Evolutionary conservation across 257 asterid genomes (phyloP), one percentile per base, ranked within the genome.

Genomic region (Ajuga chamaepitys): DNA sequence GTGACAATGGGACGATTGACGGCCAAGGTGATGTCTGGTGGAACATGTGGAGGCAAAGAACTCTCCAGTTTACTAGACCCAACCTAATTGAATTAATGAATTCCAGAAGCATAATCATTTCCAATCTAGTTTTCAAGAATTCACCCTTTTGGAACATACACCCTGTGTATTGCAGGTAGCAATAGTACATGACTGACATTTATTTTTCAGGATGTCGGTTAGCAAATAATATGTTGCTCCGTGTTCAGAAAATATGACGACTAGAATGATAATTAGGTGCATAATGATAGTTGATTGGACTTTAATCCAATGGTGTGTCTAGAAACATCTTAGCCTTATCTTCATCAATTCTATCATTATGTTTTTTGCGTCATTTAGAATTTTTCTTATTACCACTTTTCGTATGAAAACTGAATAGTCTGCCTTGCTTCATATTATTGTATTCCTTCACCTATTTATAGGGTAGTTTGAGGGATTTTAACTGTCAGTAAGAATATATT

Each of bases 11-110:
- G 44, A 87, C 93, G 5, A 87, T 87, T 59, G 93, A 87, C 14
- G 95, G 93, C 35, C 88, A 85, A 67, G 95, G 95, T 59, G 81
- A 67, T 1, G 55, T 81, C 28, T 87, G 95, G 95, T 87, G 95
- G 95, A 76, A 83, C 68, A 75, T 78, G 86, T 87, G 87, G 83
- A 77, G 85, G 78, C 77, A 78, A 71, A 76, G 85, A 59, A 87
- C 85, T 14, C 85, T 82, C 46, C 51, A 79, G 67, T 82, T 60
- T 74, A 84, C 88, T 38, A 82, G 95, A 58, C 95, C 88, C 30
- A 64, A 64, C 57, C 32, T 84, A 13, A 66, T 86, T 64, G 89
- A 84, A 59, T 44, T 86, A 34, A 78, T 78, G 84, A 81, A 84
- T 68, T 82, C 95, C 68, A 73, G 70, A 62, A 54, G 73, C 13